A percentile compares a stretch with the other conserved stretches of the same genome.
Conservation (phyloP, 768 basidiomycete species). For the Podaxis sp. region DNA sequence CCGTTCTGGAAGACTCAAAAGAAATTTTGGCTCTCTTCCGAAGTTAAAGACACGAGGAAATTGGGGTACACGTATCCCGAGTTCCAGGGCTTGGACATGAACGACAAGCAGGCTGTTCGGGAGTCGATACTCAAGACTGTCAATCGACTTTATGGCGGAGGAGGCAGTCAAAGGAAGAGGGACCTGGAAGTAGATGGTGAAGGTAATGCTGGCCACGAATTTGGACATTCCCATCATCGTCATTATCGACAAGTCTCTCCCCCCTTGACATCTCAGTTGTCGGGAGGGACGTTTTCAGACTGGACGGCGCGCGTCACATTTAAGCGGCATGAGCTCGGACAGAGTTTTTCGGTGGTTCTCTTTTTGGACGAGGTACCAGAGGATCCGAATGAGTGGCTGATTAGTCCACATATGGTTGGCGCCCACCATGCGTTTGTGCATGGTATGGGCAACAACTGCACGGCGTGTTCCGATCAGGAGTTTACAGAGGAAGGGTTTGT, state of each 20-base stretch:
- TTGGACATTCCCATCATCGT: neutral
- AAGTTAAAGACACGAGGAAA: conserved; percentile 20
- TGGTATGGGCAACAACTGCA: conserved; percentile 30
- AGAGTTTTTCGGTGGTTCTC: conserved; percentile 44
- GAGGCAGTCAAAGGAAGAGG: neutral
- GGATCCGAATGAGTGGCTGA: conserved; percentile 37
- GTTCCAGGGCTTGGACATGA: conserved; percentile 33
- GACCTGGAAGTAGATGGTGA: neutral
- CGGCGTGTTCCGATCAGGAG: conserved; percentile 35
- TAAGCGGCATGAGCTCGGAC: conserved; percentile 43
- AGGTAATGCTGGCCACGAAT: neutral
- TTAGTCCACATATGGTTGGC: conserved; percentile 39
- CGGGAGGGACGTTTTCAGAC: conserved; percentile 26
- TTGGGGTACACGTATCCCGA: conserved; percentile 49
- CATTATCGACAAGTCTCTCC: neutral
- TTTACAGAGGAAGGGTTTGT: conserved; percentile 39
- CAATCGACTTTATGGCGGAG: conserved; percentile 28
- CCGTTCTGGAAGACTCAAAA: conserved; percentile 41
- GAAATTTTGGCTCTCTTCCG: conserved; percentile 37
- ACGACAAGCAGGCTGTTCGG: conserved; percentile 23
- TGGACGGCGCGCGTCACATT: conserved; percentile 43
- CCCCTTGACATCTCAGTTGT: neutral
- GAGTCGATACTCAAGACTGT: conserved; percentile 28
- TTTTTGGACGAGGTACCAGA: conserved; percentile 45
- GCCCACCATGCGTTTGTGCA: conserved; percentile 43